These are phyloP conservation scores for Dioscorea dumetorum DNA, from an alignment of 106 monocot species.

Conservation along the genomic window DNA sequence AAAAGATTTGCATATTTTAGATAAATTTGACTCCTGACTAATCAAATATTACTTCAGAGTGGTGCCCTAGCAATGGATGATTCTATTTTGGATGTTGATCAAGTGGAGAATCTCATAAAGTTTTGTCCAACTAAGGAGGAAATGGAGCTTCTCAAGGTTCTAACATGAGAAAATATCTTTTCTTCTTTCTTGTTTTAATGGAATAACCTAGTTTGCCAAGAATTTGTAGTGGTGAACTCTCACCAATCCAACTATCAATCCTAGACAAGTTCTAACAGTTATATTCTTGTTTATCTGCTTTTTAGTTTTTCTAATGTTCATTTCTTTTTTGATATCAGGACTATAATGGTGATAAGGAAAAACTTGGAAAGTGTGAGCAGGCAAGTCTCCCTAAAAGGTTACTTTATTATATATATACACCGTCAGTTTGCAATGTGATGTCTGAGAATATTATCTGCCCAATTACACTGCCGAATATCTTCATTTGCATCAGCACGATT, in stretches of 20 bases:
- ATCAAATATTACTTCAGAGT: conserved; percentile 28
- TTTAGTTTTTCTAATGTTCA: background rate
- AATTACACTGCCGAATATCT: too few species aligned
- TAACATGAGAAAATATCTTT: conserved; percentile 1
- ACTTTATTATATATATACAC: too few species aligned
- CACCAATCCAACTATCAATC: too few species aligned
- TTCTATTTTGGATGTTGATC: conserved; percentile 54
- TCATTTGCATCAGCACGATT: too few species aligned
- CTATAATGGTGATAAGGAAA: conserved; percentile 51
- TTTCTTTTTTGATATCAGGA: conserved; percentile 18
- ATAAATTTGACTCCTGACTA: conserved; percentile 1
- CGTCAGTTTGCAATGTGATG: too few species aligned
- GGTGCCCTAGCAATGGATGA: conserved; percentile 61
- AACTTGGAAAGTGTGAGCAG: conserved; percentile 70
- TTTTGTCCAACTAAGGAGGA: conserved; percentile 78
- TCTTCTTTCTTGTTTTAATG: background rate
- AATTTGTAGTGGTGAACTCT: too few species aligned
- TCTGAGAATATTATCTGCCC: too few species aligned
- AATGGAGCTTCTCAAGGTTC: conserved; percentile 72
- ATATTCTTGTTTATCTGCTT: too few species aligned
- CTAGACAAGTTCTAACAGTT: too few species aligned
- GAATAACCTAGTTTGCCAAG: too few species aligned
- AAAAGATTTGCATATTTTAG: background rate
- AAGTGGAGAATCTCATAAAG: conserved; percentile 73
- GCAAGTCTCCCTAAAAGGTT: conserved; percentile 11